Percentiles rank a stretch among this genome's conserved stretches.
Conservation (phyloP, 2,329 filamentous ascomycete genomes). For the Neonectria magnoliae region DNA sequence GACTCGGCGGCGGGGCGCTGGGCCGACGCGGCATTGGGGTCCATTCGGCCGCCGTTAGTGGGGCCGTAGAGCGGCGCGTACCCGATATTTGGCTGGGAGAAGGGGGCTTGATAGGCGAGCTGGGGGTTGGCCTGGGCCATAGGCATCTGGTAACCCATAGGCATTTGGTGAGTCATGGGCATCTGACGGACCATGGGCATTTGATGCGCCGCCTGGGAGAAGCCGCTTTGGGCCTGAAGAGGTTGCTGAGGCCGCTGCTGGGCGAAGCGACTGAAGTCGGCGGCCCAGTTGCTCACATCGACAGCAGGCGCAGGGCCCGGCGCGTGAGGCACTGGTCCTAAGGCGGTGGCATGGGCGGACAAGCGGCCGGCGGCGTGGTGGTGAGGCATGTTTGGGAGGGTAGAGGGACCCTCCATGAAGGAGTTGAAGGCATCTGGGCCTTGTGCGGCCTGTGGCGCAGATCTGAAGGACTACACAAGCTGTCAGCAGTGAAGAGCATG, state of each 20-base stretch:
- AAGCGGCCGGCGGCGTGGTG: conserved; percentile 49
- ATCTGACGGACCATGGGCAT: conserved; percentile 30
- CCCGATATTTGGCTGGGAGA: conserved; percentile 42
- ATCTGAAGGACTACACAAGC: conserved; percentile 47
- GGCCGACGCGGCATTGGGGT: conserved; percentile 32
- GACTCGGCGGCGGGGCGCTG: conserved; percentile 39
- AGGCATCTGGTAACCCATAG: conserved; percentile 35
- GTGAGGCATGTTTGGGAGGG: conserved; percentile 43
- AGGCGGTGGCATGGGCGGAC: conserved; percentile 47
- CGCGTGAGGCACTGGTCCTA: conserved; percentile 43
- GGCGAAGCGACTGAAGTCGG: conserved; percentile 50
- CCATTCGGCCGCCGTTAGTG: conserved; percentile 39
- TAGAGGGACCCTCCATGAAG: conserved; percentile 47
- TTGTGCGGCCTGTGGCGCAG: conserved; percentile 42
- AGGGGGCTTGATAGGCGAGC: conserved; percentile 45
- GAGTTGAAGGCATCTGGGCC: conserved; percentile 47
- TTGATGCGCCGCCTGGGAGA: conserved; percentile 34
- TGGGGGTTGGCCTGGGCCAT: conserved; percentile 35
- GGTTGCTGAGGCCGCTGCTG: conserved; percentile 37
- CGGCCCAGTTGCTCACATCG: conserved; percentile 47
- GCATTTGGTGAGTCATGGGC: conserved; percentile 34
- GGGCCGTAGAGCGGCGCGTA: conserved; percentile 45
- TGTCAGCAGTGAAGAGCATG: not conserved
- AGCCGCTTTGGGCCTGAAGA: conserved; percentile 25
- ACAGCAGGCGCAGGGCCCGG: conserved; percentile 36